Base-by-base conservation (phyloP, 169 alveolate species). In the Neospora caninum region DNA sequence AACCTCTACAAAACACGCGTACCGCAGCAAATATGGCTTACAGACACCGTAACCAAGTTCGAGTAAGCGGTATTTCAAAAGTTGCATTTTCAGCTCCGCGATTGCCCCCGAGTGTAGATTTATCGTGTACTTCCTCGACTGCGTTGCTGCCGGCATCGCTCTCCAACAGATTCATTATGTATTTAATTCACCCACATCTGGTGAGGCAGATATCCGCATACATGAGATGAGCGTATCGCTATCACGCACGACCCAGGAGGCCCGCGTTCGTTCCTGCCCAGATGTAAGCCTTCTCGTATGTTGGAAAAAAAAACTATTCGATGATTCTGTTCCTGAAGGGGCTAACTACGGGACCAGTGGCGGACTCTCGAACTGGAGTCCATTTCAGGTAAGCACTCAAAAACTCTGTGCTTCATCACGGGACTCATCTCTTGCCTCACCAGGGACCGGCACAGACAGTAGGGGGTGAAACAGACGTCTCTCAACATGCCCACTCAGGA, bases 211-310 rank as follows among this genome's bases (percentile, higher is more conserved):
- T n/a, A 7, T 27, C 80, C 45, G 31, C 41, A 27, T 22, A 27
- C 45, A 34, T 16, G 41, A n/a, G 9, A 49, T 41, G 49, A 25
- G 4, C 42, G 38, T 36, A 73, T 27, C 87, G 10, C 39, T 84
- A 10, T 27, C n/a, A 27, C 41, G 39, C 64, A 43, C 41, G 64
- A 49, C 53, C 39, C 89, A 93, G 95, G 95, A 9, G 95, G 95
- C 38, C 95, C 95, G 36, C 93, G 92, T 73, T 93, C 95, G 20
- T 93, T 93, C 89, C 95, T 93, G 84, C 95, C 95, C 38, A 92
- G 95, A 42, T 93, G 95, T 82, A 82, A 41, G 67, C 36, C 34
- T 82, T 49, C 41, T 82, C 41, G n/a, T 16, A 29, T 2, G 18
- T 20, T 29, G 18, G 84, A 64, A 64, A 64, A 0, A 29, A 18